Conservation (phyloP, 208 protist genomes). For the Sergeia podlipaevii region DNA sequence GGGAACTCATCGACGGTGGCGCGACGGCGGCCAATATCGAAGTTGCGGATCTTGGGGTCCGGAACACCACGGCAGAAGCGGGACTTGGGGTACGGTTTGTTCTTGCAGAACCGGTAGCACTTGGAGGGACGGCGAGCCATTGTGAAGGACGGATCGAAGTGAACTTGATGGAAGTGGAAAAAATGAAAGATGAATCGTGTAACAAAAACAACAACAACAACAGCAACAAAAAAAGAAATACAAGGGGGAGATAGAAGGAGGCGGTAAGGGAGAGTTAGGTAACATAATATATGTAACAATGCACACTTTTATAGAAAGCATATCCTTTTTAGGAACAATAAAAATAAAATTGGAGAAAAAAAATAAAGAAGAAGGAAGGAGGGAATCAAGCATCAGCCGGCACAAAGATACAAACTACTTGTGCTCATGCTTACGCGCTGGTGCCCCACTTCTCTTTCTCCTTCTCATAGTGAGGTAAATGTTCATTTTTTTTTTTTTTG, state of each 20-base stretch:
- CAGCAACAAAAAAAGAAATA: conserved; percentile 1
- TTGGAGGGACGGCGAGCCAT: conserved; percentile 53
- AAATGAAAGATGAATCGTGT: conserved; percentile 1
- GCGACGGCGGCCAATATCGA: conserved; percentile 98
- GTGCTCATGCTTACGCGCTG: too few species aligned
- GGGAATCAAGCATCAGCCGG: not conserved
- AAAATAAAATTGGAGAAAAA: conserved; percentile 12
- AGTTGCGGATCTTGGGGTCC: conserved; percentile 97
- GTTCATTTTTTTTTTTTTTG: not conserved
- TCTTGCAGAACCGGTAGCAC: conserved; percentile 62
- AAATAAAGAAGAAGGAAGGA: conserved; percentile 5
- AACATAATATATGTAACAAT: too few species aligned
- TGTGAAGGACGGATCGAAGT: not conserved
- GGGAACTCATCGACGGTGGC: conserved; percentile 97
- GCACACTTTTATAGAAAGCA: conserved; percentile 3
- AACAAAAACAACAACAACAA: conserved; percentile 4
- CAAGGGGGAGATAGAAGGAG: not conserved
- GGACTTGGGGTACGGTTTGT: conserved; percentile 71
- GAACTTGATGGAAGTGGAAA: not conserved
- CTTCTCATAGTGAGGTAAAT: too few species aligned
- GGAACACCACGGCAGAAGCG: conserved; percentile 95
- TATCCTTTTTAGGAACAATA: not conserved
- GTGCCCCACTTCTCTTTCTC: not conserved
- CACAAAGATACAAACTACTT: conserved; percentile 1
- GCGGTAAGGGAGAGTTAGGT: too few species aligned